Evolutionary conservation across 192 early-diverging fungal species (phyloP).

Genomic region (Mycoemilia scoparia): DNA sequence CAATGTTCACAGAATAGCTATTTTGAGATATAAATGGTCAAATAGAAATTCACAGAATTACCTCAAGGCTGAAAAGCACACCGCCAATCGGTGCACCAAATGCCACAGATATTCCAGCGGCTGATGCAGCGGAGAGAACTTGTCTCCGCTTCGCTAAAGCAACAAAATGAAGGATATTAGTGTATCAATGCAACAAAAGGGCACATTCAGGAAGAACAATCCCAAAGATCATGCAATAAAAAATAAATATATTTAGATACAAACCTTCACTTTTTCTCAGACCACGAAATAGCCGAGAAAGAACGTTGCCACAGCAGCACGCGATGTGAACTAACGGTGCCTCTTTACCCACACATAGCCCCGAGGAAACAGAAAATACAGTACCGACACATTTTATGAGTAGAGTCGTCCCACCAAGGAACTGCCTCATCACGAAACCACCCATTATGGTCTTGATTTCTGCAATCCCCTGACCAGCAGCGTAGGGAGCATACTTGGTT

Average conservation of each 20-base stretch:
- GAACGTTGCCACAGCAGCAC: slow-evolving; percentile 80
- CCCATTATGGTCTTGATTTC: slow-evolving; percentile 70
- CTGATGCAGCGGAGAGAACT: slow-evolving; percentile 69
- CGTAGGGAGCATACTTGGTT: slow-evolving; percentile 57
- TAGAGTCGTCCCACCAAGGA: slow-evolving; percentile 51
- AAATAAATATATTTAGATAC: no score
- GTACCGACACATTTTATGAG: slow-evolving; percentile 75
- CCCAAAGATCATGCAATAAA: not conserved
- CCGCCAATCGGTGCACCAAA: slow-evolving; percentile 93
- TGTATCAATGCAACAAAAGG: slow-evolving; percentile 9
- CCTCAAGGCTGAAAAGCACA: slow-evolving; percentile 45
- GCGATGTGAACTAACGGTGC: slow-evolving; percentile 92
- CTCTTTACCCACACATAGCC: slow-evolving; percentile 85
- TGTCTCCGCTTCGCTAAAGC: slow-evolving; percentile 68
- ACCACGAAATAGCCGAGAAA: slow-evolving; percentile 55
- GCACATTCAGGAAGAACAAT: slow-evolving; percentile 13
- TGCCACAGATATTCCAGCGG: slow-evolving; percentile 92
- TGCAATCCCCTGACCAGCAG: slow-evolving; percentile 59
- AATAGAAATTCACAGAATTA: not conserved
- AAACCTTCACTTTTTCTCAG: slow-evolving; percentile 70
- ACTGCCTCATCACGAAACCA: slow-evolving; percentile 53
- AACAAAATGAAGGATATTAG: slow-evolving; percentile 1
- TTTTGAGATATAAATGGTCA: not conserved
- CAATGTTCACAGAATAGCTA: not conserved
- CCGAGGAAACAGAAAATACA: slow-evolving; percentile 73